These are phyloP conservation scores for Candida parachauliodes DNA, from an alignment of 805 yeast genomes.

Conservation along the genomic window DNA sequence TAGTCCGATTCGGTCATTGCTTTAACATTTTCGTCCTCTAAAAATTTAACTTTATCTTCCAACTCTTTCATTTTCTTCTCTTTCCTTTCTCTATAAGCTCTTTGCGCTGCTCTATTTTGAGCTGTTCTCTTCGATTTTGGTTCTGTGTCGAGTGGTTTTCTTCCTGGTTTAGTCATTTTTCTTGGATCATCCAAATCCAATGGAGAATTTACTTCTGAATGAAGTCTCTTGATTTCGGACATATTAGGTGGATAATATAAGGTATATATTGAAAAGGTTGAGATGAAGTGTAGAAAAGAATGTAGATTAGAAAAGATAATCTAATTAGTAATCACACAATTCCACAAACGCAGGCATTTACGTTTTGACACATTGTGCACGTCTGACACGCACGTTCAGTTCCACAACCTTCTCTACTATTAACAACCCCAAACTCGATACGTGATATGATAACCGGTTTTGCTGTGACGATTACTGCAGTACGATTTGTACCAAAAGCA, in stretches of 20 bases:
- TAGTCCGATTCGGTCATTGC: conserved; percentile 71
- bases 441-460: too few relatives aligned
- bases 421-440: too few relatives aligned
- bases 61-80: conserved; percentile 82
- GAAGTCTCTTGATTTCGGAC: conserved; percentile 31
- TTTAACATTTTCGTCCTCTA: conserved; percentile 70
- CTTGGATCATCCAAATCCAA: conserved; percentile 25
- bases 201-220: conserved; percentile 17
- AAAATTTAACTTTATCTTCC: conserved; percentile 67
- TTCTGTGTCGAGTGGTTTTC: conserved; percentile 75
- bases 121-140: conserved; percentile 90
- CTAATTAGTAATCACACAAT: conserved; percentile 2
- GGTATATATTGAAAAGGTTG: background rate
- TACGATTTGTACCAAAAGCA: too few relatives aligned
- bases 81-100: conserved; percentile 94
- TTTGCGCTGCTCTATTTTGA: conserved; percentile 97
- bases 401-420: too few relatives aligned
- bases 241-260: too few relatives aligned
- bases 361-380: too few relatives aligned
- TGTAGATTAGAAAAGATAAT: background rate
- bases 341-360: background rate
- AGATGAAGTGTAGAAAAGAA: background rate
- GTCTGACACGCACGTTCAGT: too few relatives aligned
- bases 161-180: conserved; percentile 61
- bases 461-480: too few relatives aligned